Base-by-base conservation (phyloP, 2,329 filamentous ascomycete genomes). In the Cladosporium sp. region DNA sequence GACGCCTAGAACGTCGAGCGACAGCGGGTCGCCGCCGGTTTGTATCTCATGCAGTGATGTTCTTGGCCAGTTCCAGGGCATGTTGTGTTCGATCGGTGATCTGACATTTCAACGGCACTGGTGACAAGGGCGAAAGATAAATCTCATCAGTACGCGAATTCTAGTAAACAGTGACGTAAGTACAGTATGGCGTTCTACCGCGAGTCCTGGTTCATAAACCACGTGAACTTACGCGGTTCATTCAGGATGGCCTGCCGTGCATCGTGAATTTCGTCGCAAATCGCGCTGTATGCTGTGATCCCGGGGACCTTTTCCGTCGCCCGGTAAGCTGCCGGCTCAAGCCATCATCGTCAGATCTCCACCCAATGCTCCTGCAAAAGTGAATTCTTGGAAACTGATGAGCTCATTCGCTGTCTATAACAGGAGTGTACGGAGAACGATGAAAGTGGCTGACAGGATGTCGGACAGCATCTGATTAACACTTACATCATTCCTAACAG, bases 11-110 rank as follows among this genome's bases (percentile, higher is more conserved):
- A 62, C 59, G 31, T 62, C 31, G 29, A 62, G 59, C 44, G 59
- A 62, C 46, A 62, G 31, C 31, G 59, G 59, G 21, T 52, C 31
- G 29, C 59, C 59, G 14, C 59, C 29, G 14, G 44, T 40, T 16
- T 62, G 59, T 23, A 53, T 21, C 3, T 62, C 59, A 31, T 62
- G 59, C 21, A 62, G 29, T 23, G 59, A 62, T 29, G 44, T 62
- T 62, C 59, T 33, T 10, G 59, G 59, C 59, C 59, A 62, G 46
- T 52, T 52, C 59, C 59, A 62, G 46, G 59, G 59, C 59, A 62
- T 62, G 18, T 14, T 57, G 55, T 57, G 18, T 14, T 40, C 11
- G 23, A 18, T 29, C 7, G 40, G 23, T 59, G 37, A 14, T 44
- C 29, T 33, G 31, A 12, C 21, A 37, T 21, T 28, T 40, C 33